A percentile compares a stretch with the other conserved stretches of the same genome.
These are phyloP conservation scores for Raffaelea arxii DNA, from an alignment of 2,329 filamentous ascomycete species.

Conservation along the genomic window DNA sequence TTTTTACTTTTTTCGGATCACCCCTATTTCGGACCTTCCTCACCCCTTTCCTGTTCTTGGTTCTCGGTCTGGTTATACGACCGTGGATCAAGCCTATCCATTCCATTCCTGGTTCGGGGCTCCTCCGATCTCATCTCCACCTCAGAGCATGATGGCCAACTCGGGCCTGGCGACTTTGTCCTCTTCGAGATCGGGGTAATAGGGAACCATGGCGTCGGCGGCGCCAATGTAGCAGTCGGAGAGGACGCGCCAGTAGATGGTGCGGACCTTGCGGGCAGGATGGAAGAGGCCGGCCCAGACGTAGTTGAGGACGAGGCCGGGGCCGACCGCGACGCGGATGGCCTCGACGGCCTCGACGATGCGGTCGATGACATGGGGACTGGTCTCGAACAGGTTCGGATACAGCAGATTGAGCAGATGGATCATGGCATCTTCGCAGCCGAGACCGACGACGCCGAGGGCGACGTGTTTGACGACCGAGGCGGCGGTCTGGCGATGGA, in stretches of 20 bases:
- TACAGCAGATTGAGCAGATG: slow-evolving; percentile 93
- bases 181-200: slow-evolving; percentile 81
- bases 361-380: slow-evolving; percentile 94
- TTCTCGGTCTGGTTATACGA: background rate
- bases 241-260: slow-evolving; percentile 93
- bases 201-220: slow-evolving; percentile 91
- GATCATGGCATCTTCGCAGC: slow-evolving; percentile 97
- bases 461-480: slow-evolving; percentile 97
- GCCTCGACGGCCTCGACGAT: slow-evolving; percentile 97
- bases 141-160: slow-evolving; percentile 70
- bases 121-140: too few relatives aligned
- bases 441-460: slow-evolving; percentile 90
- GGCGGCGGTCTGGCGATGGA: slow-evolving; percentile 92
- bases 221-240: slow-evolving; percentile 94
- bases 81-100: background rate
- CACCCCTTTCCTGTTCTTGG: too few relatives aligned
- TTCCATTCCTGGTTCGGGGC: background rate
- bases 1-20: background rate
- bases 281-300: slow-evolving; percentile 97
- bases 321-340: slow-evolving; percentile 85
- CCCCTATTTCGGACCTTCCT: too few relatives aligned
- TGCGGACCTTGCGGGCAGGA: slow-evolving; percentile 85
- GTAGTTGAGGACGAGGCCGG: slow-evolving; percentile 92
- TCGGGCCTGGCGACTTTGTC: slow-evolving; percentile 72
- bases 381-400: slow-evolving; percentile 96